Evolutionary conservation across 2,329 filamentous ascomycete species (phyloP), one percentile per base, ranked within the genome.

Genomic region (Monosporascus ibericus): DNA sequence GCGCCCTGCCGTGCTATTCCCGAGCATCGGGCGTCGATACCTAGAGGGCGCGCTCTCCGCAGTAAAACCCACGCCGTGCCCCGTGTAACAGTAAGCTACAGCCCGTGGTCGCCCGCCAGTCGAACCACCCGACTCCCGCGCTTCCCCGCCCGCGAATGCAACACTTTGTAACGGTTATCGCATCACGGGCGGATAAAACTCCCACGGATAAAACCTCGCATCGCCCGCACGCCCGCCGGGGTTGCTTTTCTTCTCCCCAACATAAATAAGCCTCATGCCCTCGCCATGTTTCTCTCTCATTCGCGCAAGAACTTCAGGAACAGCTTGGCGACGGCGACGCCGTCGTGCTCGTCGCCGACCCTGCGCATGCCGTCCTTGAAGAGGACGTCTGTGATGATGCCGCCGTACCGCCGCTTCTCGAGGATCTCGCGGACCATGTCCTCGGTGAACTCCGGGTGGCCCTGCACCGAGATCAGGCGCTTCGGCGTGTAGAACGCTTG

Each of bases 391-490:
- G 77, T 71, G 58, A 96, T 87, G 22, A 94, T 75, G 1, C 88
- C 89, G 47, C 73, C 74, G 27, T 76, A 73, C 63, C 87, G 81
- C 52, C 91, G 78, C 54, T 78, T 72, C 55, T 79, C 75, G 51
- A 92, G 70, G 38, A 95, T 70, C 67, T 90, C 85, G 18, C 72
- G 74, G 61, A 91, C 81, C 58, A 95, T 91, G 17, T 83, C 78
- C 54, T 78, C 76, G 4, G 78, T 87, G 66, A 92, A 94, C 68
- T 96, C 91, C 1, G 90, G 91, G 68, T 95, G 90, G 6, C 90
- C 90, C 72, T 96, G 90, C 1, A 95, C 81, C 0, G 88, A 85
- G 55, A 95, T 85, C 55, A 88, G 74, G 37, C 78, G 78, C 42
- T 78, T 74, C 8, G 84, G 80, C 20, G 77, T 70, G 65, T 94